Evolutionary conservation across 169 alveolate species (phyloP).

Genomic region (Plasmodium inui): DNA sequence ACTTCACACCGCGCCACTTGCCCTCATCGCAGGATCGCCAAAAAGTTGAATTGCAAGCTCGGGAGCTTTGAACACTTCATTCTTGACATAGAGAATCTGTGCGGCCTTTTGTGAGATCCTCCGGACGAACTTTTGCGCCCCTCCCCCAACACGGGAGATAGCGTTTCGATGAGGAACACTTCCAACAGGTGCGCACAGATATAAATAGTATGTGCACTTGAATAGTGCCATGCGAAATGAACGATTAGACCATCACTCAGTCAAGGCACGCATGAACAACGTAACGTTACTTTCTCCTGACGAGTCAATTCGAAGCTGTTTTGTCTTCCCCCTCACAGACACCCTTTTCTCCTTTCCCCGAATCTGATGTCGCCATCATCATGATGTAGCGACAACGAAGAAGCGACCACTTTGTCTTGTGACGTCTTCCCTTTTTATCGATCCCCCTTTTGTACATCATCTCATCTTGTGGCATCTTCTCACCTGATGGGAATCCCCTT

Average conservation of each 20-base stretch:
- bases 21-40: conserved; percentile 43
- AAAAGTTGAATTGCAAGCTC: conserved; percentile 46
- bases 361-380: neutral
- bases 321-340: neutral
- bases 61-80: conserved; percentile 59
- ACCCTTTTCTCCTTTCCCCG: too few species aligned
- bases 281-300: neutral
- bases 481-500: neutral
- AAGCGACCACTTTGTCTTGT: neutral
- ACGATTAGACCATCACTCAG: neutral
- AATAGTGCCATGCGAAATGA: neutral
- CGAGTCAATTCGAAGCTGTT: neutral
- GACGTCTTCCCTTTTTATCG: neutral
- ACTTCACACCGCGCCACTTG: neutral
- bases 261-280: neutral
- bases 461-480: neutral
- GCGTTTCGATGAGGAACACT: neutral
- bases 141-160: neutral
- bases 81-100: conserved; percentile 56
- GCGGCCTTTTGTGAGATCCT: conserved; percentile 24
- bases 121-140: neutral
- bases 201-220: neutral
- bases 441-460: neutral
- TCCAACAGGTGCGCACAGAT: neutral
- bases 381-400: neutral